These are phyloP conservation scores for Quillaja saponaria DNA, from an alignment of 306 rosid genomes.

Conservation along the genomic window DNA sequence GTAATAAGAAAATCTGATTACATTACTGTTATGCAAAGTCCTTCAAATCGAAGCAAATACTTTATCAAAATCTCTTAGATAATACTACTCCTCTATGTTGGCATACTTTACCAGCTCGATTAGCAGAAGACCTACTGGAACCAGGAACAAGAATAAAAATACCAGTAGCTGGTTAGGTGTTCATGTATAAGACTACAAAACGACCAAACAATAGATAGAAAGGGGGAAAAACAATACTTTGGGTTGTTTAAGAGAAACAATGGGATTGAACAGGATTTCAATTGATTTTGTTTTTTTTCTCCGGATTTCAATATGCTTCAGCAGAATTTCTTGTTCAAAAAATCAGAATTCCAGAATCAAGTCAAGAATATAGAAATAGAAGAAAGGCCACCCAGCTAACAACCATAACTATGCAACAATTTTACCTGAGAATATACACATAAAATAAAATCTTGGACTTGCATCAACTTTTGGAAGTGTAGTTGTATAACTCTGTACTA, in stretches of 20 bases:
- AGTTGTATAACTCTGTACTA: too few species aligned
- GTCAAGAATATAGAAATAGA: background rate
- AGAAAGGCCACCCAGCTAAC: background rate
- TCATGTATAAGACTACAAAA: background rate
- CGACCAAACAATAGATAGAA: background rate
- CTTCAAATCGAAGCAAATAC: slow-evolving; percentile 3
- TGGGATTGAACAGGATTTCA: too few species aligned
- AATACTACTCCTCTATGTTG: slow-evolving; percentile 20
- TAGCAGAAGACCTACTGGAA: slow-evolving; percentile 15
- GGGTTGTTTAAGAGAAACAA: too few species aligned
- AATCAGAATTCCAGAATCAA: background rate
- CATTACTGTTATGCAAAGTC: background rate
- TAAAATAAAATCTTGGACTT: too few species aligned
- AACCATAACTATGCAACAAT: too few species aligned
- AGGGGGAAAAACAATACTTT: background rate
- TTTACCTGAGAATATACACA: too few species aligned
- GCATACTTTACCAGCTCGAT: slow-evolving; percentile 3
- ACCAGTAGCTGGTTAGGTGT: slow-evolving; percentile 6
- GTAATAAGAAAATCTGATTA: too few species aligned
- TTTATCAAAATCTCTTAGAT: background rate
- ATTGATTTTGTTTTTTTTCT: too few species aligned
- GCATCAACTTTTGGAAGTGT: too few species aligned
- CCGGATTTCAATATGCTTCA: too few species aligned
- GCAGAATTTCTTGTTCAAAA: background rate
- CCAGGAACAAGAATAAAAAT: slow-evolving; percentile 12